A percentile compares a stretch with the other conserved stretches of the same genome.
These are phyloP conservation scores for Acanthamoeba royreba DNA, from an alignment of 208 protist species.

Conservation along the genomic window DNA sequence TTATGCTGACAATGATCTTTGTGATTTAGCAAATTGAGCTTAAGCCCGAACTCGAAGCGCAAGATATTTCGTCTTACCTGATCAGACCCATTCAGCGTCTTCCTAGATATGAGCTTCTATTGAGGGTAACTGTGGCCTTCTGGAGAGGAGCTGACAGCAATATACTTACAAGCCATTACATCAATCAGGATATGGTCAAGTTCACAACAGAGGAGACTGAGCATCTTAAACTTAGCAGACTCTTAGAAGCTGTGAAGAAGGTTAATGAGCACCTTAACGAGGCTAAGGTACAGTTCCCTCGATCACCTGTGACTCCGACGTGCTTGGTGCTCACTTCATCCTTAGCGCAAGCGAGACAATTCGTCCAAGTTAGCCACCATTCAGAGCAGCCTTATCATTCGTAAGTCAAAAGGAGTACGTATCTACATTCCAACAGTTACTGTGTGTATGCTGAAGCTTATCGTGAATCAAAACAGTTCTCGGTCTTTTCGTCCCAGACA, in stretches of 20 bases:
- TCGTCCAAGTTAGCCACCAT: not conserved
- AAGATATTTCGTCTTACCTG: not conserved
- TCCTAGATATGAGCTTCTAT: constrained; percentile 1
- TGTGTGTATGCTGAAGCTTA: not conserved
- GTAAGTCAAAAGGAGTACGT: not conserved
- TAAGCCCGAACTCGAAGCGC: not conserved
- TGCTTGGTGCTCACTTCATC: not conserved
- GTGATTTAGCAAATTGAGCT: not conserved
- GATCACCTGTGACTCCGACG: not conserved
- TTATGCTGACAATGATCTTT: not conserved
- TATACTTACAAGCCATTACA: too few species aligned
- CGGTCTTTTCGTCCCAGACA: not conserved
- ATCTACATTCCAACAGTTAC: too few species aligned
- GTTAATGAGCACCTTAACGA: constrained; percentile 29
- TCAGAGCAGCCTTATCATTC: not conserved
- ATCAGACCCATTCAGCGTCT: constrained; percentile 21
- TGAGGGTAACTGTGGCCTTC: not conserved
- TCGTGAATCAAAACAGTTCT: not conserved
- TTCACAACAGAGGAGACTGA: not conserved
- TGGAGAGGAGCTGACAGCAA: not conserved
- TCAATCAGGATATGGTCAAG: constrained; percentile 24
- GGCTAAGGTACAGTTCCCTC: not conserved
- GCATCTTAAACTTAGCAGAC: constrained; percentile 6
- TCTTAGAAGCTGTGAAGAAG: constrained; percentile 1
- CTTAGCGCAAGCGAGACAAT: not conserved